Evolutionary conservation across 257 asterid genomes (phyloP).

Genomic region (Scutellaria galericulata): DNA sequence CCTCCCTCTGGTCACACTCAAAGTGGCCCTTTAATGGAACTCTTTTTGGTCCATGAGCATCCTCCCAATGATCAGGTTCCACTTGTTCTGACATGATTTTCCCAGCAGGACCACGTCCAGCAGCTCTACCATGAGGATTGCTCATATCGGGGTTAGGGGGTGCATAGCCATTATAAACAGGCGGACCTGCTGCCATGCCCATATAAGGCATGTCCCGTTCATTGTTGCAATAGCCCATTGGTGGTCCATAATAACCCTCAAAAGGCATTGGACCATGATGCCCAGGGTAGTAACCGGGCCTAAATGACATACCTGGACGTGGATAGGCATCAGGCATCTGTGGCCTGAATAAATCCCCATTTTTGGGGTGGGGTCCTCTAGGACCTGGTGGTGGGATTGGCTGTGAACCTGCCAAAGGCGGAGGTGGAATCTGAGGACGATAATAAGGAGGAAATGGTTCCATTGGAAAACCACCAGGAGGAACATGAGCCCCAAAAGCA

Average conservation of each 20-base stretch:
- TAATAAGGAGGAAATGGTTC: slow-evolving; percentile 86
- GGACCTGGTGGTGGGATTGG: slow-evolving; percentile 69
- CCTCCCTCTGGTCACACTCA: slow-evolving; percentile 63
- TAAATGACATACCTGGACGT: slow-evolving; percentile 76
- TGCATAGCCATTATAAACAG: slow-evolving; percentile 65
- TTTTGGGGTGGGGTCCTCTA: slow-evolving; percentile 82
- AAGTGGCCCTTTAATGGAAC: slow-evolving; percentile 53
- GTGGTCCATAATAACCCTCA: slow-evolving; percentile 90
- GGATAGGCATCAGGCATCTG: slow-evolving; percentile 76
- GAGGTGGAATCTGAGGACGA: slow-evolving; percentile 79
- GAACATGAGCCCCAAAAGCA: slow-evolving; percentile 68
- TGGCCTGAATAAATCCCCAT: slow-evolving; percentile 80
- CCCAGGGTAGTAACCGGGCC: slow-evolving; percentile 84
- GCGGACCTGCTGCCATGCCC: slow-evolving; percentile 66
- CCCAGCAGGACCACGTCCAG: slow-evolving; percentile 52
- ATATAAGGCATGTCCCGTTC: slow-evolving; percentile 75
- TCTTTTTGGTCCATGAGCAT: slow-evolving; percentile 51
- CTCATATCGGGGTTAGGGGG: slow-evolving; percentile 61
- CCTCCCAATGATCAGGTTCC: slow-evolving; percentile 56
- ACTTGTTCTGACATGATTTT: slow-evolving; percentile 51
- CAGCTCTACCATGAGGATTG: slow-evolving; percentile 58
- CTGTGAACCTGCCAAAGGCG: slow-evolving; percentile 69
- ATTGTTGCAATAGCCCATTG: slow-evolving; percentile 73
- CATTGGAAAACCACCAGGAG: slow-evolving; percentile 79
- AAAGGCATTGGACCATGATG: slow-evolving; percentile 68